phyloP scores from a whole-genome alignment of 768 basidiomycete genomes.

The Tricholoma matsutake region DNA sequence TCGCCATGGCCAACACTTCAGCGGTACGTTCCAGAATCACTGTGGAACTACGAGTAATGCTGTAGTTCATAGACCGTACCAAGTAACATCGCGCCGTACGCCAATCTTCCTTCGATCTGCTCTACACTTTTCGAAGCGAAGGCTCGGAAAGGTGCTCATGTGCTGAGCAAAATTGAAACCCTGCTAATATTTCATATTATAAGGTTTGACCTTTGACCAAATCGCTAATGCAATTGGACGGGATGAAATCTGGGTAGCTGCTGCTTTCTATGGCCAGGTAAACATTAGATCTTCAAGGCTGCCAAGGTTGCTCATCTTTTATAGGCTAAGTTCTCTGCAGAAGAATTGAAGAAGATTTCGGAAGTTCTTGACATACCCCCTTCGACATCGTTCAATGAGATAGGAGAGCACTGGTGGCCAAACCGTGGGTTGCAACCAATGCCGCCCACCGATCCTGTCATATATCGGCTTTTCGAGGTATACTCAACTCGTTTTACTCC shows the following conservation, averaged over 20 bases:
- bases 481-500: conserved; percentile 6
- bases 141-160: conserved; percentile 52
- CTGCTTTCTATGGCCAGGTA: conserved; percentile 81
- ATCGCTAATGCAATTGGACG: conserved; percentile 63
- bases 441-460: conserved; percentile 74
- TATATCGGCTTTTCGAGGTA: conserved; percentile 83
- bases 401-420: conserved; percentile 74
- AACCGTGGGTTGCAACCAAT: conserved; percentile 66
- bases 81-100: conserved; percentile 39
- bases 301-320: neutral
- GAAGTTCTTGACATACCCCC: conserved; percentile 46
- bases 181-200: neutral
- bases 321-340: conserved; percentile 64
- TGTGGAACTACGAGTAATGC: neutral
- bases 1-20: conserved; percentile 33
- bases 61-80: conserved; percentile 34
- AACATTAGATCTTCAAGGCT: neutral
- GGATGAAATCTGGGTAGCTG: conserved; percentile 82
- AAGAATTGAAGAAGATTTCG: conserved; percentile 56
- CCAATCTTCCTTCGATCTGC: conserved; percentile 51
- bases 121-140: conserved; percentile 60
- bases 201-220: conserved; percentile 69
- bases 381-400: conserved; percentile 34
- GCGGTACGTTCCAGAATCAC: conserved; percentile 9
- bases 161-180: neutral